These are phyloP conservation scores for Chlorencoelia australis DNA, from an alignment of 2,329 filamentous ascomycete species.

Conservation along the genomic window DNA sequence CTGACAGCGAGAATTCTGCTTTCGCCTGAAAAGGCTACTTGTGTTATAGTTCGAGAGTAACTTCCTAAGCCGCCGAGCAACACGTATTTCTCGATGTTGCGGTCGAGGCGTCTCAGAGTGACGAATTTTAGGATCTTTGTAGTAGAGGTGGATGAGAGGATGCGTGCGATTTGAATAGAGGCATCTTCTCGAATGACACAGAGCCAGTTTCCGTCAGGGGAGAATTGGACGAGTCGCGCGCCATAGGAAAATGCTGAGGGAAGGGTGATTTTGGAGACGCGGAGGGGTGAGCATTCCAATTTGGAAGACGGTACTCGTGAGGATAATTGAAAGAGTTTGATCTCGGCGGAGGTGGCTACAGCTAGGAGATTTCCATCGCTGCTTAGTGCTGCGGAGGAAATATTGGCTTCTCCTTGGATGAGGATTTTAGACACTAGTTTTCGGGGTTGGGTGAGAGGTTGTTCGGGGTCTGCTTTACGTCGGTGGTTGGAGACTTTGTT, in stretches of 20 bases:
- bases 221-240: conserved; percentile 59
- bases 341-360: conserved; percentile 62
- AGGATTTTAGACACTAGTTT: conserved; percentile 62
- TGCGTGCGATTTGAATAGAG: conserved; percentile 42
- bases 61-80: conserved; percentile 57
- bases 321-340: conserved; percentile 68
- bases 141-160: conserved; percentile 34
- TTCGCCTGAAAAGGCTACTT: conserved; percentile 69
- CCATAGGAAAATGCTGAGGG: conserved; percentile 50
- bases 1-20: conserved; percentile 68
- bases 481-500: conserved; percentile 12
- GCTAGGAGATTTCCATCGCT: conserved; percentile 61
- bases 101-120: conserved; percentile 42
- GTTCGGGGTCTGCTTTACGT: conserved; percentile 31
- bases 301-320: conserved; percentile 39
- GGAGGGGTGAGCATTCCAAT: conserved; percentile 51
- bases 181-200: conserved; percentile 53
- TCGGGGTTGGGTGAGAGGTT: conserved; percentile 31
- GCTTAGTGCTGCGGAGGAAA: conserved; percentile 65
- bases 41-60: conserved; percentile 69
- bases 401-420: conserved; percentile 67
- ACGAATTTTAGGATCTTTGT: conserved; percentile 34
- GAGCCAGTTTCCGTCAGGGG: conserved; percentile 61
- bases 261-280: conserved; percentile 60
- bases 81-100: conserved; percentile 43